A percentile compares a stretch with the other conserved stretches of the same genome.
Conservation (phyloP, 202 grass and related monocot species). For the Brachypodium distachyon region DNA sequence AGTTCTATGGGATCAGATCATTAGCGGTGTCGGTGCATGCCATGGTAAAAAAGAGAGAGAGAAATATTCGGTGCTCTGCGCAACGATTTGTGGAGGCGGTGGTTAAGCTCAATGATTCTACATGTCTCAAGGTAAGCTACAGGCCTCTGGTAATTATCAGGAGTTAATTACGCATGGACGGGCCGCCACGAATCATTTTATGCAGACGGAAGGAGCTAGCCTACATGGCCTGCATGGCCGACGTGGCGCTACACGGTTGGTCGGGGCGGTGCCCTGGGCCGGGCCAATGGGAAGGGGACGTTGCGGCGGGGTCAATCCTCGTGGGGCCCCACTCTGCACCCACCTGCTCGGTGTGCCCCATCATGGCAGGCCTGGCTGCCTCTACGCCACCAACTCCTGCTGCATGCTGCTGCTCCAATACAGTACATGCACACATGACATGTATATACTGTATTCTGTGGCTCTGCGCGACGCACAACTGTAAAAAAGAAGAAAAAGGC, state of each 20-base stretch:
- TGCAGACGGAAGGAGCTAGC: too few relatives aligned
- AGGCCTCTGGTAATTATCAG: not conserved
- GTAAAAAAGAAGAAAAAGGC: not conserved
- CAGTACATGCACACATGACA: not conserved
- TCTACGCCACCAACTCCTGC: conserved; percentile 18
- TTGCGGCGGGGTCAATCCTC: conserved; percentile 37
- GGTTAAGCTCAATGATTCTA: conserved; percentile 24
- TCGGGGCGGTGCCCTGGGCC: not conserved
- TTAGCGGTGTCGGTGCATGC: not conserved
- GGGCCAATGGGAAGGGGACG: conserved; percentile 22
- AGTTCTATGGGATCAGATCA: not conserved
- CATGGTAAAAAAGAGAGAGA: not conserved
- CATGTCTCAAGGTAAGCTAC: not conserved
- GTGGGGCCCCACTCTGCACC: conserved; percentile 17
- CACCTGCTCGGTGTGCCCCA: conserved; percentile 28
- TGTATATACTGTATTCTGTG: not conserved
- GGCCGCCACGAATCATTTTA: conserved; percentile 29
- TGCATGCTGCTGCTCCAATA: not conserved
- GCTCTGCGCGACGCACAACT: not conserved
- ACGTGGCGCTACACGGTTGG: conserved; percentile 21
- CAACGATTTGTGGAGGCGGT: not conserved
- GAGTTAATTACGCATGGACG: conserved; percentile 1
- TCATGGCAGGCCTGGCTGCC: conserved; percentile 20
- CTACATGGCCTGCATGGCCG: not conserved
- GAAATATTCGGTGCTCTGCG: not conserved